Evolutionary conservation across 345 rosid species (phyloP), one percentile per base, ranked within the genome.

Genomic region (Eucalyptus pauciflora): DNA sequence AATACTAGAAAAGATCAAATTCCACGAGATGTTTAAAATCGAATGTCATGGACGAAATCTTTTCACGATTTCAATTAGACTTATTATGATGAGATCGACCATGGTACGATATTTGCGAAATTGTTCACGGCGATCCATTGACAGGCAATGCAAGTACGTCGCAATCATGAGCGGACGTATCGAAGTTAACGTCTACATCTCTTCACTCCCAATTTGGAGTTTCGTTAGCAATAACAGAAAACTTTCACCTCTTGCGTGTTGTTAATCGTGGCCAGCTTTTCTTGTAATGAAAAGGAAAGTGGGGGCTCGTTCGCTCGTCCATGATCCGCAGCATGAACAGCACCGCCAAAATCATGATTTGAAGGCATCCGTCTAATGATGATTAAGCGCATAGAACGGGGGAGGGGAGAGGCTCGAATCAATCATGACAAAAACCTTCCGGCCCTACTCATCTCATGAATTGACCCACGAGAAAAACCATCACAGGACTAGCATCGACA

Each of bases 401-500:
- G 10, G 10, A 31, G 41, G 29, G 5, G 31, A 17, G 46, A 37
- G 46, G 41, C 22, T 31, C 79, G 48, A 76, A 20, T 18, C 6
- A 76, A 76, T 76, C 83, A 20, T 76, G 83, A 37, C 83, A 37
- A 20, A 76, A 41, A 37, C 27, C 48, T 10, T 76, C 15, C 25
- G 83, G 83, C 15, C 83, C 83, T 2, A 37, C 83, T 20, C 48
- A 37, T 37, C 83, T 76, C 76, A n/a, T 64, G 76, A 64, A 64
- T 64, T 76, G 83, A 43, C 83, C 83, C 83, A 76, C 83, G 41
- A 20, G 83, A 37, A 37, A 76, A 37, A 25, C 81, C 89, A 90
- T 89, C 76, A 86, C 85, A 17, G 87, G 83, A 18, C 46, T 76
- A 45, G 43, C 83, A 37, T 18, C 88, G 92, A 92, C 88, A 87